A percentile compares a stretch with the other conserved stretches of the same genome.
Conservation (phyloP, 2,329 filamentous ascomycete species). For the Penicillium sp. region DNA sequence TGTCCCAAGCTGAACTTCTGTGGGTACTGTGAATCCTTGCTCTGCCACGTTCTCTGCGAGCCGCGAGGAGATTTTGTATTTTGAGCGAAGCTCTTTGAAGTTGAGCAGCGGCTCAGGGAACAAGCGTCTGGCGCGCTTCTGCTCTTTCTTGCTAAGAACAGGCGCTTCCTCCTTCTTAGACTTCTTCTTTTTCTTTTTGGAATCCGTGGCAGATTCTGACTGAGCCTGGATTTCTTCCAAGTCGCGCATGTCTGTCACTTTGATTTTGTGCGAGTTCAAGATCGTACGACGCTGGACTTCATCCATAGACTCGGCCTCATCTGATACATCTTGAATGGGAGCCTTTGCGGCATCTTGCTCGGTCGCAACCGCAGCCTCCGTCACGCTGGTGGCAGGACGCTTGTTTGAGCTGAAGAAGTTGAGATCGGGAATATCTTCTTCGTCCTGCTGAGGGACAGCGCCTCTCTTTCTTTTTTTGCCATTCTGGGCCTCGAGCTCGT, state of each 20-base stretch:
- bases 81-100: constrained; percentile 70
- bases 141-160: constrained; percentile 48
- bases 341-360: constrained; percentile 13
- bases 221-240: constrained; percentile 36
- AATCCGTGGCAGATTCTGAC: constrained; percentile 35
- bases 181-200: constrained; percentile 57
- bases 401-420: constrained; percentile 41
- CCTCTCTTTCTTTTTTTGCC: constrained; percentile 42
- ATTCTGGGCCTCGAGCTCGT: constrained; percentile 30
- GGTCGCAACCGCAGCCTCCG: constrained; percentile 16
- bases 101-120: constrained; percentile 77
- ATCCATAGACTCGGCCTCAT: constrained; percentile 49
- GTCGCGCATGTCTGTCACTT: constrained; percentile 73
- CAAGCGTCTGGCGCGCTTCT: constrained; percentile 57
- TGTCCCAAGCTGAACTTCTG: constrained; percentile 88
- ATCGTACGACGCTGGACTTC: constrained; percentile 73
- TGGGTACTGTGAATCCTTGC: constrained; percentile 87
- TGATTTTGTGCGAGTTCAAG: constrained; percentile 78
- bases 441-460: constrained; percentile 21
- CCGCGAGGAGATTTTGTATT: constrained; percentile 72
- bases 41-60: constrained; percentile 75
- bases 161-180: constrained; percentile 50
- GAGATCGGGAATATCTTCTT: constrained; percentile 29
- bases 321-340: constrained; percentile 24
- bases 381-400: constrained; percentile 22